Conservation (phyloP, 2,329 filamentous ascomycete genomes). For the Knufia fluminis region DNA sequence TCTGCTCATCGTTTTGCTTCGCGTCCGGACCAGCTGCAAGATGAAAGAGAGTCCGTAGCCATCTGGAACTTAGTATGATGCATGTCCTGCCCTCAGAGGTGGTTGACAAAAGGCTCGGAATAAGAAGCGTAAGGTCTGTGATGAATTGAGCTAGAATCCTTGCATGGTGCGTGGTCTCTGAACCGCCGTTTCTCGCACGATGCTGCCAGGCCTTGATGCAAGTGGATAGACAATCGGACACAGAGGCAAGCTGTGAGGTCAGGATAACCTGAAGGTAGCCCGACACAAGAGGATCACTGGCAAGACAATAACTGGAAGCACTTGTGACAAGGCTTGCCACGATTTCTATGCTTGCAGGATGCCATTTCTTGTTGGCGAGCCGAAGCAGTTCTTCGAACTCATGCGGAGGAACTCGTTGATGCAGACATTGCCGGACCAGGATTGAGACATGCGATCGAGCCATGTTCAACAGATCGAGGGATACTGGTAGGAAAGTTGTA, state of each 20-base stretch:
- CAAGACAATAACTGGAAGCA: slow-evolving; percentile 16
- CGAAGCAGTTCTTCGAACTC: slow-evolving; percentile 15
- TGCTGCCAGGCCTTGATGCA: slow-evolving; percentile 5
- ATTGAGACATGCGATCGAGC: slow-evolving; percentile 25
- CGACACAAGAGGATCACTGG: slow-evolving; percentile 20
- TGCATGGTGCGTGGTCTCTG: neutral
- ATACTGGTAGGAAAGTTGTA: neutral
- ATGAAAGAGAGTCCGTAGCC: slow-evolving; percentile 4
- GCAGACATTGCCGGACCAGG: slow-evolving; percentile 19
- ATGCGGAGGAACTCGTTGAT: slow-evolving; percentile 14
- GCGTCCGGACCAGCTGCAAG: slow-evolving; percentile 1
- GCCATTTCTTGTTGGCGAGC: slow-evolving; percentile 1
- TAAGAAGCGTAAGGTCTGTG: slow-evolving; percentile 7
- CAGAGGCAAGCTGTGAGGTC: slow-evolving; percentile 9
- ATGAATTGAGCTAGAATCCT: slow-evolving; percentile 4
- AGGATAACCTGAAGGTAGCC: slow-evolving; percentile 19
- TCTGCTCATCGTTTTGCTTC: slow-evolving; percentile 1
- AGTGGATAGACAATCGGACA: slow-evolving; percentile 12
- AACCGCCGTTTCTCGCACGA: neutral
- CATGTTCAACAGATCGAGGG: slow-evolving; percentile 21
- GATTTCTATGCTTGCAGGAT: slow-evolving; percentile 13
- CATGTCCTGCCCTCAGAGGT: neutral
- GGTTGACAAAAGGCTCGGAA: neutral
- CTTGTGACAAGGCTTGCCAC: slow-evolving; percentile 16
- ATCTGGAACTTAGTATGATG: slow-evolving; percentile 9